These are phyloP conservation scores for Dictyostelium citrinum DNA, from an alignment of 78 protist species.

Conservation along the genomic window DNA sequence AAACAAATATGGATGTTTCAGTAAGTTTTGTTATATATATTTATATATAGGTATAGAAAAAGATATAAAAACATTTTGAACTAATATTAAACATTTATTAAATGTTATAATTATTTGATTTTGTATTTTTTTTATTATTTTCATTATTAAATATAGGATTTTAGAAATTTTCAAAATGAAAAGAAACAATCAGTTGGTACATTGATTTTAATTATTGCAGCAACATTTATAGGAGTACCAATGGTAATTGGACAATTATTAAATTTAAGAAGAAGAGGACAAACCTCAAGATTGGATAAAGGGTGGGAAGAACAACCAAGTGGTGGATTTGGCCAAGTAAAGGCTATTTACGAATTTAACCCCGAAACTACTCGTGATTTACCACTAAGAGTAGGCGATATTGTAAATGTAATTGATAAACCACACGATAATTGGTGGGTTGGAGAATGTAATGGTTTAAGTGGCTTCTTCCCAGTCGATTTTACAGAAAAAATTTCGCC, in stretches of 20 bases:
- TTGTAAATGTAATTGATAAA: slow-evolving; percentile 60
- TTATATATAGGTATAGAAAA: not conserved
- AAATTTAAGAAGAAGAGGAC: slow-evolving; percentile 6
- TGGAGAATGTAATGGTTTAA: slow-evolving; percentile 72
- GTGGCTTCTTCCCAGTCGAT: slow-evolving; percentile 69
- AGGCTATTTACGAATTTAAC: slow-evolving; percentile 39
- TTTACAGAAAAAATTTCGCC: not conserved
- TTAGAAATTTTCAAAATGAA: slow-evolving; percentile 35
- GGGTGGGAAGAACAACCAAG: slow-evolving; percentile 7
- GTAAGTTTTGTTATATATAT: not conserved
- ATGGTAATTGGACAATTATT: slow-evolving; percentile 66
- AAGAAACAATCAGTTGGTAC: slow-evolving; percentile 19
- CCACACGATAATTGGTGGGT: slow-evolving; percentile 83
- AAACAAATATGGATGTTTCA: not conserved
- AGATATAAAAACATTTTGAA: not conserved
- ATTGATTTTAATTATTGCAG: slow-evolving; percentile 50
- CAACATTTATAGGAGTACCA: slow-evolving; percentile 66
- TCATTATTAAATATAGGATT: not conserved
- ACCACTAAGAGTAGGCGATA: slow-evolving; percentile 1
- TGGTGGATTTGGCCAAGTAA: not conserved
- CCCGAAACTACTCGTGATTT: slow-evolving; percentile 38
- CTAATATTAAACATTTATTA: not conserved
- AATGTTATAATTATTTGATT: not conserved
- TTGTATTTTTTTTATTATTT: not conserved
- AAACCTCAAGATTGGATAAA: slow-evolving; percentile 19